Percentiles rank a stretch among this genome's conserved stretches.
These are phyloP conservation scores for Tylopilus felleus DNA, from an alignment of 768 basidiomycete species.

Conservation along the genomic window DNA sequence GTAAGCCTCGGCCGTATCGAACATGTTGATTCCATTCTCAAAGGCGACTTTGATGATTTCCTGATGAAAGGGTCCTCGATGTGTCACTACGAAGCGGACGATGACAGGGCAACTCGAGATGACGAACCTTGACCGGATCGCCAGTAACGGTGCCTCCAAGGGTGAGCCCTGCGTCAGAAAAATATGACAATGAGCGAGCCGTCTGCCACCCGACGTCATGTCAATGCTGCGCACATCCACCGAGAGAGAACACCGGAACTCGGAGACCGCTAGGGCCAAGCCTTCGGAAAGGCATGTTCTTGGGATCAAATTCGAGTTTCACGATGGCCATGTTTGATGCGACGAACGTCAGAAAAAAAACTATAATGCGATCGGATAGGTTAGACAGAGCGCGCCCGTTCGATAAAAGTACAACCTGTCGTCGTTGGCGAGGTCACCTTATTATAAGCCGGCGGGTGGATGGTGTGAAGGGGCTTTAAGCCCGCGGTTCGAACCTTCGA, in stretches of 20 bases:
- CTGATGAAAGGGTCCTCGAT: neutral
- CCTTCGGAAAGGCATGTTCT: conserved; percentile 8
- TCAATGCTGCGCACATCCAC: conserved; percentile 1
- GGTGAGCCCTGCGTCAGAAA: conserved; percentile 1
- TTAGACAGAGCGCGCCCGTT: neutral
- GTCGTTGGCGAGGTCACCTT: neutral
- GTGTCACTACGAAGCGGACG: neutral
- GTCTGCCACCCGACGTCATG: neutral
- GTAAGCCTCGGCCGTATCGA: conserved; percentile 7
- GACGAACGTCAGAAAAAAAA: neutral
- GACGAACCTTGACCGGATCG: conserved; percentile 6
- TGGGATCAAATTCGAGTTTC: conserved; percentile 4
- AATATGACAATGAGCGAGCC: neutral
- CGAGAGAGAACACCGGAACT: conserved; percentile 8
- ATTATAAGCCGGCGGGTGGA: neutral
- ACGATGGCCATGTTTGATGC: conserved; percentile 1
- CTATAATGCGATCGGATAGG: neutral
- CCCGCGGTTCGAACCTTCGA: neutral
- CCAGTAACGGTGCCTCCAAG: conserved; percentile 7
- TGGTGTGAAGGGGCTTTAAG: neutral
- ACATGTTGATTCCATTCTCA: conserved; percentile 13
- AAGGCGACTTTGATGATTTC: conserved; percentile 8
- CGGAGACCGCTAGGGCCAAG: conserved; percentile 8
- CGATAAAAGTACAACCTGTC: neutral
- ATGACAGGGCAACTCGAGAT: neutral